Conservation (phyloP, 768 basidiomycete genomes). For the Macrolepiota albuminosa region DNA sequence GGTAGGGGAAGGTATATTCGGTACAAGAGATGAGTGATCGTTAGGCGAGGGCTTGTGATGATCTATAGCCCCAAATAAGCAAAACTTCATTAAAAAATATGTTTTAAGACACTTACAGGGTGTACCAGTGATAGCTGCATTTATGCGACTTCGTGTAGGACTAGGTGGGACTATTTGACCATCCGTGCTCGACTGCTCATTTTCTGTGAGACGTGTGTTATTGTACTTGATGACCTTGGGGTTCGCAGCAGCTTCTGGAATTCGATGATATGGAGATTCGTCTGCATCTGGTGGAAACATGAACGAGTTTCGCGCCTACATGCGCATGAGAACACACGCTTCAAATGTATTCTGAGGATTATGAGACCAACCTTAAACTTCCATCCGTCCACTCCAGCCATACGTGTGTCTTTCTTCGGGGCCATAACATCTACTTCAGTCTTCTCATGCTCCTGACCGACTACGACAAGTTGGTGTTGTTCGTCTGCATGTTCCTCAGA, state of each 20-base stretch:
- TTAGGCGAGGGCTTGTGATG: constrained; percentile 51
- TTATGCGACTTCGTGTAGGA: constrained; percentile 86
- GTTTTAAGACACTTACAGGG: constrained; percentile 63
- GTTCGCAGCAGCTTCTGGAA: constrained; percentile 27
- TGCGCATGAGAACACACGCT: neutral
- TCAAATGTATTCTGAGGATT: neutral
- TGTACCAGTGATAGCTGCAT: constrained; percentile 89
- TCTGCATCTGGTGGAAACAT: constrained; percentile 97
- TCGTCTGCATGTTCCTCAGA: constrained; percentile 15
- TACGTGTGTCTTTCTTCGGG: constrained; percentile 65
- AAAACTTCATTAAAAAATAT: neutral
- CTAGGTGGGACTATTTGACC: constrained; percentile 66
- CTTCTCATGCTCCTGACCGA: constrained; percentile 25
- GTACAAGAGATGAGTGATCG: constrained; percentile 70
- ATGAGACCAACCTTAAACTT: constrained; percentile 61
- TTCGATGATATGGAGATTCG: constrained; percentile 65
- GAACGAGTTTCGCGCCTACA: constrained; percentile 84
- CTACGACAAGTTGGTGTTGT: constrained; percentile 16
- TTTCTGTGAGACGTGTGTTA: constrained; percentile 78
- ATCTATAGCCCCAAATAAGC: constrained; percentile 37
- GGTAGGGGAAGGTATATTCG: constrained; percentile 83
- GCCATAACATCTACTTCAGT: constrained; percentile 70
- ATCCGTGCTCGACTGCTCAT: constrained; percentile 48
- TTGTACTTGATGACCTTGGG: constrained; percentile 68
- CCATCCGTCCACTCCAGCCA: constrained; percentile 77